phyloP scores from a whole-genome alignment of 139 green algal species.

The Diplosphaera chodatii region DNA sequence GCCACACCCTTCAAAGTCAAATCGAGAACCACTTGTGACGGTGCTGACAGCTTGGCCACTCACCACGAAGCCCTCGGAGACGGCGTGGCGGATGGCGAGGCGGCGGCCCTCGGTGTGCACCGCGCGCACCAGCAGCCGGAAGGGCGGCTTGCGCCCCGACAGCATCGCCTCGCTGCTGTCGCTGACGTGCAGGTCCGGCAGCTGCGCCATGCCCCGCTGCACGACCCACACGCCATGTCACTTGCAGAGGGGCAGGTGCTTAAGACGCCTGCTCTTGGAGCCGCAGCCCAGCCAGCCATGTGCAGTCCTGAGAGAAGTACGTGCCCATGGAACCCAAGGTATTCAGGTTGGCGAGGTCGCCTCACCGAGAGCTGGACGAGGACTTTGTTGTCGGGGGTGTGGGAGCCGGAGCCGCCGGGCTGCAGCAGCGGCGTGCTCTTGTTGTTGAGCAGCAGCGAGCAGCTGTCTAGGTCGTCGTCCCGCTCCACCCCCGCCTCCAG shows the following conservation, averaged over 20 bases:
- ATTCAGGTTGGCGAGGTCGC: too few relatives aligned
- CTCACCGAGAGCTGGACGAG: conserved; percentile 20
- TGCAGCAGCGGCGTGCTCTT: conserved; percentile 19
- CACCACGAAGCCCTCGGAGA: conserved; percentile 78
- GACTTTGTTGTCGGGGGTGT: conserved; percentile 17
- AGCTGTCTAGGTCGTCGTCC: conserved; percentile 60
- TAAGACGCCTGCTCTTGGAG: too few relatives aligned
- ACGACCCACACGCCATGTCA: not conserved
- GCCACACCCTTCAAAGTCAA: too few relatives aligned
- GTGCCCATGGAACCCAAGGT: too few relatives aligned
- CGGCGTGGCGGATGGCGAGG: conserved; percentile 49
- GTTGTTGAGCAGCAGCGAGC: conserved; percentile 74
- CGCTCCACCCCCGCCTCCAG: conserved; percentile 49
- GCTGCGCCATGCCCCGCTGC: conserved; percentile 47
- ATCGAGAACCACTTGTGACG: too few relatives aligned
- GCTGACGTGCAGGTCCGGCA: conserved; percentile 68
- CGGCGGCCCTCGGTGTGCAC: conserved; percentile 17
- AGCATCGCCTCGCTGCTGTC: conserved; percentile 84
- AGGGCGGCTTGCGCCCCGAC: conserved; percentile 79
- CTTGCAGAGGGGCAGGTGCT: too few relatives aligned
- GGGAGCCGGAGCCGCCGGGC: conserved; percentile 1
- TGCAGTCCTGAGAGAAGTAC: too few relatives aligned
- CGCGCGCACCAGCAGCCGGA: conserved; percentile 71
- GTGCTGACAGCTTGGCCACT: not conserved
- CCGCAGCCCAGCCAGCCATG: too few relatives aligned